Base-by-base conservation (phyloP, 2,329 filamentous ascomycete species). In the Endoconidiophora laricicola region DNA sequence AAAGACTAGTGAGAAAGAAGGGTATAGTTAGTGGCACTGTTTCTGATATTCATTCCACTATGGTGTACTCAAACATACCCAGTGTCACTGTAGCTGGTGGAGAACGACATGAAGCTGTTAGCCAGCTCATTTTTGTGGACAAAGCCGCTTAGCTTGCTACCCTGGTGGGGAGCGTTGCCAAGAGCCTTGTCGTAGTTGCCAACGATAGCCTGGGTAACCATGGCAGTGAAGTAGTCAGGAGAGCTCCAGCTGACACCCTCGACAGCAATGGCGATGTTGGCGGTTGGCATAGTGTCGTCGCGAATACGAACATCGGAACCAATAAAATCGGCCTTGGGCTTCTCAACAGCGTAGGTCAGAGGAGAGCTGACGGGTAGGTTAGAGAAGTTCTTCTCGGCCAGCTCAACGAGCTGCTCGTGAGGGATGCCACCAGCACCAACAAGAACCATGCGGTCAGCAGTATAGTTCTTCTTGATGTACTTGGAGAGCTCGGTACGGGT, bases 31-130 rank as follows among this genome's bases (percentile, higher is more conserved):
- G 42, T 36, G 18, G 14, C 14, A 12, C 4, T 10, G n/a, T 37
- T n/a, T 38, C 22, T 18, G 3, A 22, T 6, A 3, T 18, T 5
- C 14, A 6, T 20, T 42, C 22, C n/a, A 12, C 23, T 16, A 18
- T 6, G 14, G 9, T n/a, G 38, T 42, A 5, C 33, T 42, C 18
- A 9, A 7, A 40, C 81, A 69, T 78, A 94, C 87, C 88, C 91
- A 66, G 91, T 98, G 68, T 98, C 91, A 64, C 88, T 96, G 73
- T 98, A 98, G 76, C 86, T 94, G 58, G 91, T 98, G 58, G 88
- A 95, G 74, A 98, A 98, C 74, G 86, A 94, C 93, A 98, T 98
- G 78, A 95, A 98, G 79, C 88, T 95, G 75, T 94, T 98, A 68
- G 91, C 91, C 55, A 98, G 78, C 67, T 88, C 82, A 71, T 96